These are phyloP conservation scores for Sarocladium strictum DNA, from an alignment of 2,329 filamentous ascomycete species.

Conservation along the genomic window DNA sequence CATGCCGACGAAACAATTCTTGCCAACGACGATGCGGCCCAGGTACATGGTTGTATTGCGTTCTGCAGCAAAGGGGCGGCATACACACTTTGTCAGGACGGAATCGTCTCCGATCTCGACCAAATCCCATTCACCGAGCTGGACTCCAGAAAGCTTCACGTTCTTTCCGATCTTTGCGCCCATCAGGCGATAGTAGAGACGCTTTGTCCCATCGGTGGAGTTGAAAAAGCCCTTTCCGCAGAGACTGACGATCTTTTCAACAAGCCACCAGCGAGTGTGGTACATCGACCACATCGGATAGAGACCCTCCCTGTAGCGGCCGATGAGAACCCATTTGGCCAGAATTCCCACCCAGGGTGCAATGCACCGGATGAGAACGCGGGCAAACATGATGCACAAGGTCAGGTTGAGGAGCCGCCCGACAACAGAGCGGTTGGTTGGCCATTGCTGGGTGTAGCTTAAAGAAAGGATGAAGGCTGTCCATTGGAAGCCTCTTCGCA, in stretches of 20 bases:
- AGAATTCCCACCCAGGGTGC: constrained; percentile 41
- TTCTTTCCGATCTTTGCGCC: constrained; percentile 47
- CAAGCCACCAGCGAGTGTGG: constrained; percentile 54
- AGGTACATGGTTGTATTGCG: constrained; percentile 54
- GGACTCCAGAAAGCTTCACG: constrained; percentile 38
- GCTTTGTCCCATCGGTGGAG: constrained; percentile 29
- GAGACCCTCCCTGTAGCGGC: constrained; percentile 44
- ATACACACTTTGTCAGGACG: constrained; percentile 39
- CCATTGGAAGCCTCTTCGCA: constrained; percentile 46
- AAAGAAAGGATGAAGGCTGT: constrained; percentile 44
- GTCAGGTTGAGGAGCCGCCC: constrained; percentile 44
- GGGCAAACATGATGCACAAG: constrained; percentile 36
- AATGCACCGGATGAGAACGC: constrained; percentile 30
- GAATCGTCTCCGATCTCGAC: constrained; percentile 47
- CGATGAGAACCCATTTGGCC: constrained; percentile 50
- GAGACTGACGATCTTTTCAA: constrained; percentile 45
- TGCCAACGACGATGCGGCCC: constrained; percentile 42
- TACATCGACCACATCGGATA: constrained; percentile 56
- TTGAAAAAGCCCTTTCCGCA: constrained; percentile 42
- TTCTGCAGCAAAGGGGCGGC: constrained; percentile 49
- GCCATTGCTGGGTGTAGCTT: constrained; percentile 31
- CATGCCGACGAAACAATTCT: constrained; percentile 39
- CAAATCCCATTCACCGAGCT: constrained; percentile 50
- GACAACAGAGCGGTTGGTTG: constrained; percentile 30
- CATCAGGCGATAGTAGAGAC: constrained; percentile 44